Base-by-base conservation (phyloP, 2,329 filamentous ascomycete species). In the Lachnellula arida region DNA sequence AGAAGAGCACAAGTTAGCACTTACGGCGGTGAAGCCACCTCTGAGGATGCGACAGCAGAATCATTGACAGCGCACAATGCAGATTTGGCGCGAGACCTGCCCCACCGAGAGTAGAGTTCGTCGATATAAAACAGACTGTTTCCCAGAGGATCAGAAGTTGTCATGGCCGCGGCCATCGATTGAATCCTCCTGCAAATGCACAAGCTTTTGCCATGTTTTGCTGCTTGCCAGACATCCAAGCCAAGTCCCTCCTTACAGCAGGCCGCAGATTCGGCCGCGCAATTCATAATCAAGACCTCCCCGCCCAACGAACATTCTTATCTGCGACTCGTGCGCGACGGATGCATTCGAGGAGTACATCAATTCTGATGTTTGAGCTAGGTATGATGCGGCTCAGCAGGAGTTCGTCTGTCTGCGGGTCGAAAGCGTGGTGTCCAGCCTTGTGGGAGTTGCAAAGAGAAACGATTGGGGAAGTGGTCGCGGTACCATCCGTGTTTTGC, bases 31-130 rank as follows among this genome's bases (percentile, higher is more conserved):
- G 42, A 44, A 19, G 49, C 42, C 47, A 47, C 53, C 54, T 61
- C 28, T 32, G 15, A 9, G 15, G 37, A 40, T 51, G 61, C 64
- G 65, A 60, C 64, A 58, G 55, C 54, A 34, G 59, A 46, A 47
- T 32, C 28, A 4, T 32, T 63, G 66, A 65, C 65, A 68, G 59
- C 66, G 46, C 65, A 68, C 59, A 61, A 59, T 64, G 64, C 65
- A 63, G 53, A 17, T 61, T 60, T 63, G 56, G 57, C 60, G 56
- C 39, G 46, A 55, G 39, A 17, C 46, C 49, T 53, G 60, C 60
- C 61, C 61, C 63, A 61, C 60, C 40, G 44, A 56, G 40, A 25
- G 52, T 44, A 46, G 19, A 17, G 39, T 54, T 53, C 25, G 43
- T 55, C 53, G 57, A 59, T 62, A 61, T 61, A 56, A 58, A 62